Percentiles rank a stretch among this genome's conserved stretches.
Evolutionary conservation across 148 eudicot species (phyloP).

Genomic region (Vaccinium corymbosum): DNA sequence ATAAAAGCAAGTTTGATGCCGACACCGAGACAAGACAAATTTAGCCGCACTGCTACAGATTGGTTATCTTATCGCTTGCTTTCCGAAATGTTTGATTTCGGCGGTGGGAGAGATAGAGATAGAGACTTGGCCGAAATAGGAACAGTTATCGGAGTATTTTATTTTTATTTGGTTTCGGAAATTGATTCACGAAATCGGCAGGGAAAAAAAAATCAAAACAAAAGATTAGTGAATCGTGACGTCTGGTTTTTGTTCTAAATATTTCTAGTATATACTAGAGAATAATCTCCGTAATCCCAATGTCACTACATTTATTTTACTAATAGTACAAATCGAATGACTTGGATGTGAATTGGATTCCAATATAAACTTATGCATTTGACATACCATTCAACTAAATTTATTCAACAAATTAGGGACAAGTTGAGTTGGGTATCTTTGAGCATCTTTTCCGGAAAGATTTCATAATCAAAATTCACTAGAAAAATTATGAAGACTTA

Average conservation of each 20-base stretch:
- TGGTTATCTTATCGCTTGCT: not conserved
- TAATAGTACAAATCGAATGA: too few species aligned
- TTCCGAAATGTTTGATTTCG: not conserved
- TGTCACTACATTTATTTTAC: too few species aligned
- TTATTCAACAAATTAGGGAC: not conserved
- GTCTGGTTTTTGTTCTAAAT: not conserved
- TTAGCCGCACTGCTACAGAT: not conserved
- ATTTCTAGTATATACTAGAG: too few species aligned
- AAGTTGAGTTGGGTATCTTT: not conserved
- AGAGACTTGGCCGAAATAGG: too few species aligned
- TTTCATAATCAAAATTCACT: not conserved
- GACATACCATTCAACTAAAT: too few species aligned
- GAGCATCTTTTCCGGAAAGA: not conserved
- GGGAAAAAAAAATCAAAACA: not conserved
- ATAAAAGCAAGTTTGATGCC: not conserved
- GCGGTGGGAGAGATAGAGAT: not conserved
- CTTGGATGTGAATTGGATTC: not conserved
- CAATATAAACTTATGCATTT: too few species aligned
- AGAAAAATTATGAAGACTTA: too few species aligned
- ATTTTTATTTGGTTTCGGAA: not conserved
- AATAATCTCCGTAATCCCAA: too few species aligned
- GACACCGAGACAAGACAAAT: not conserved
- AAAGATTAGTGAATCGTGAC: not conserved
- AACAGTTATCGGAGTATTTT: not conserved
- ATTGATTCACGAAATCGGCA: not conserved